Evolutionary conservation across 2,329 filamentous ascomycete genomes (phyloP), one percentile per base, ranked within the genome.

Genomic region (Penicillium griseofulvum): DNA sequence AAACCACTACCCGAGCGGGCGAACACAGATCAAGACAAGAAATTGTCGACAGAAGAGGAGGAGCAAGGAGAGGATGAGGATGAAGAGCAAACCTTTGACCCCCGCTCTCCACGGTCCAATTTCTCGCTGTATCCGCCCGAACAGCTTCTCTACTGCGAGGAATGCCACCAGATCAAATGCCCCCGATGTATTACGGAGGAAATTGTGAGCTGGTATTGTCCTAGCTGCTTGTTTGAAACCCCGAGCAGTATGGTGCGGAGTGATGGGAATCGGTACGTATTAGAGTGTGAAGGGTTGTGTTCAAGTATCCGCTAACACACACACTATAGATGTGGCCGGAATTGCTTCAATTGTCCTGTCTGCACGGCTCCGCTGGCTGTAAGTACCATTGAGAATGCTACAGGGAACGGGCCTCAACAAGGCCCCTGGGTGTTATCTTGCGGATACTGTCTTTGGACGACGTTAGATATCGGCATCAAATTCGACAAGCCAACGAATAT

Each of bases 111-210:
- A 16, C 87, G 92, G 36, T 89, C 94, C 55, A 94, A 91, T 72
- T 97, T 91, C 79, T 92, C 91, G 62, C 81, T 99, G 31, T 97
- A 93, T 69, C 93, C 94, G 0, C 86, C 97, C 42, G 93, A 97
- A 69, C 87, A 97, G 70, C 83, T 99, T 26, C 83, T 97, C 38
- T 99, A 96, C 78, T 99, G 94, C 78, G 93, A 96, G 71, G 94
- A 97, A 72, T 99, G 94, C 73, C 91, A 96, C 71, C 89, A 96
- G 74, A 96, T 97, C 59, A 89, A 94, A 64, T 99, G 94, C 71
- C 90, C 91, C 6, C 83, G 91, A 76, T 99, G 94, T 69, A 89
- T 95, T 51, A 84, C 87, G 45, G 94, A 99, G 71, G 94, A 99
- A 76, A 91, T 96, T 52, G 87, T 96, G 45, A 94, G 90, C 51